phyloP scores from a whole-genome alignment of 148 eudicot genomes.

The Amaranthus hypochondriacus region DNA sequence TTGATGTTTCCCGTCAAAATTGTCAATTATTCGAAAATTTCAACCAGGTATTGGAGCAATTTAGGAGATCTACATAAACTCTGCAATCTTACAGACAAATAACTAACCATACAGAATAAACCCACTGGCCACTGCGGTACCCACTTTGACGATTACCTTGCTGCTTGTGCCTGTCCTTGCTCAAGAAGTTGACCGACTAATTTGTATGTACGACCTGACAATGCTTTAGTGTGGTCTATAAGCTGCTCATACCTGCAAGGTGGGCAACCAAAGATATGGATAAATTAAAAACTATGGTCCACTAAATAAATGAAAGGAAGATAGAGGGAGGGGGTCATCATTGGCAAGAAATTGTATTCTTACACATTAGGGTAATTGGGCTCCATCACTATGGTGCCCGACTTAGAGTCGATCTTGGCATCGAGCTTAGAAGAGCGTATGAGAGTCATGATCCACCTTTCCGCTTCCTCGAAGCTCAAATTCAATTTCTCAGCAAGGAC shows the following conservation, averaged over 20 bases:
- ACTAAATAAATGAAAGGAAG: background rate
- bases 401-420: slow-evolving; percentile 74
- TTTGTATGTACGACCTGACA: slow-evolving; percentile 81
- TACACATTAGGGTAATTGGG: slow-evolving; percentile 86
- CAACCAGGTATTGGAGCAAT: background rate
- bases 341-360: slow-evolving; percentile 14
- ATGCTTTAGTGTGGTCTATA: slow-evolving; percentile 79
- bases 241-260: slow-evolving; percentile 87
- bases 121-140: background rate
- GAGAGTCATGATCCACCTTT: slow-evolving; percentile 91
- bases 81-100: background rate
- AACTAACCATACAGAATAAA: slow-evolving; percentile 2
- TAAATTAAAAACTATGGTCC: background rate
- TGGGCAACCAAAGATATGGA: background rate
- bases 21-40: background rate
- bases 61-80: slow-evolving; percentile 15
- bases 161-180: slow-evolving; percentile 62
- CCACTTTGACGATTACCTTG: slow-evolving; percentile 34
- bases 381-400: slow-evolving; percentile 79
- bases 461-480: slow-evolving; percentile 86
- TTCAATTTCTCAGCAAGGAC: slow-evolving; percentile 92
- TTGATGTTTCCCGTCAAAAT: background rate
- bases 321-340: too few species aligned
- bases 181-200: slow-evolving; percentile 69
- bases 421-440: slow-evolving; percentile 86